These are phyloP conservation scores for Papiliotrema laurentii DNA, from an alignment of 1,284 basidiomycete species.

Conservation along the genomic window DNA sequence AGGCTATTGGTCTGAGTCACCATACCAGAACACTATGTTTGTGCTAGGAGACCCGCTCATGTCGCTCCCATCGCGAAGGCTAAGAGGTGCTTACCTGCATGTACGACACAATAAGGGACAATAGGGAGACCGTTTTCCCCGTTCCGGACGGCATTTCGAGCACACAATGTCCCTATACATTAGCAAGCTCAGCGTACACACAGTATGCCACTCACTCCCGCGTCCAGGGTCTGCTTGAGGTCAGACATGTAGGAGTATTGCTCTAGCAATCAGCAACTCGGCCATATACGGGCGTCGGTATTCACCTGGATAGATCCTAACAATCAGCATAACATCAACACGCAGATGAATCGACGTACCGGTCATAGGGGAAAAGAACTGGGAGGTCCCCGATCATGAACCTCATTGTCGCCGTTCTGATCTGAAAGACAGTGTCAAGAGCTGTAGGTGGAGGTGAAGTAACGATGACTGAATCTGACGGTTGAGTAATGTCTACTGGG, in stretches of 20 bases:
- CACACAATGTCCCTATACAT: slow-evolving; percentile 85
- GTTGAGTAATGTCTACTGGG: too few species aligned
- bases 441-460: too few species aligned
- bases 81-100: slow-evolving; percentile 65
- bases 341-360: slow-evolving; percentile 21
- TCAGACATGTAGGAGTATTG: slow-evolving; percentile 99
- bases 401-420: too few species aligned
- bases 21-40: neutral
- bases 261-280: slow-evolving; percentile 53
- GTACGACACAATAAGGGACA: slow-evolving; percentile 96
- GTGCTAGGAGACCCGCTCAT: neutral
- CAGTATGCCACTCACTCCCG: slow-evolving; percentile 53
- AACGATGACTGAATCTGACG: too few species aligned
- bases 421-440: too few species aligned
- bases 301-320: slow-evolving; percentile 34
- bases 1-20: too few species aligned
- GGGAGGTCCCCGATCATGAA: slow-evolving; percentile 94
- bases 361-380: slow-evolving; percentile 84
- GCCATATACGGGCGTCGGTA: slow-evolving; percentile 6
- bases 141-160: slow-evolving; percentile 99
- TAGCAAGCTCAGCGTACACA: neutral
- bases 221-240: slow-evolving; percentile 92
- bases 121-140: slow-evolving; percentile 94
- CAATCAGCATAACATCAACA: slow-evolving; percentile 6
- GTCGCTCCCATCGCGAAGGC: neutral